phyloP scores from a whole-genome alignment of 2,329 filamentous ascomycete species.

The Coniochaeta sp. region DNA sequence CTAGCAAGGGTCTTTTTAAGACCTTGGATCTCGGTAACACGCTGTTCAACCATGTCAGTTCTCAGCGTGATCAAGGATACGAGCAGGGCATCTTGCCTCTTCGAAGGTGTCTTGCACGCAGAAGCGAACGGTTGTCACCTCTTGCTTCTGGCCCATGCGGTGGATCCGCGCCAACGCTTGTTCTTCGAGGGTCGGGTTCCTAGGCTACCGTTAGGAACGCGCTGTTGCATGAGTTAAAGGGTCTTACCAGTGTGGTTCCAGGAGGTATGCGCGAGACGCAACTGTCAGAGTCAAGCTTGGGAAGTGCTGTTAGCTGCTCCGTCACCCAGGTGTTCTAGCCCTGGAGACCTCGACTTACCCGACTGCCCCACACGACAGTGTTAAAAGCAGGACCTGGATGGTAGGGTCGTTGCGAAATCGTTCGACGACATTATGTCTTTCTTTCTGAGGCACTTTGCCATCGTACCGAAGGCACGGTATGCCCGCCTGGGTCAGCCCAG shows the following conservation, averaged over 20 bases:
- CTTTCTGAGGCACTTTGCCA: slow-evolving; percentile 33
- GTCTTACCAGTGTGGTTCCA: slow-evolving; percentile 40
- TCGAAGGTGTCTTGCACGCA: slow-evolving; percentile 19
- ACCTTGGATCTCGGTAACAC: not conserved
- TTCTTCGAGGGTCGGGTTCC: slow-evolving; percentile 23
- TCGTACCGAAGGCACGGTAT: slow-evolving; percentile 37
- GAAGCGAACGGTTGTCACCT: slow-evolving; percentile 20
- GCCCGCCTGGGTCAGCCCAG: slow-evolving; percentile 23
- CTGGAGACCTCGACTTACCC: slow-evolving; percentile 26
- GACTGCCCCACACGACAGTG: slow-evolving; percentile 43
- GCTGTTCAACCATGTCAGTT: not conserved
- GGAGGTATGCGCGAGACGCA: slow-evolving; percentile 37
- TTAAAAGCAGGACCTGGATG: slow-evolving; percentile 37
- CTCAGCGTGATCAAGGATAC: not conserved
- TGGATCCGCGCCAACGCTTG: slow-evolving; percentile 21
- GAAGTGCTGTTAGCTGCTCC: not conserved
- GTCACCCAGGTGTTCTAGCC: not conserved
- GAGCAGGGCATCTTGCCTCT: slow-evolving; percentile 11
- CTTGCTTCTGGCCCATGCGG: slow-evolving; percentile 16
- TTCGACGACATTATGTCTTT: slow-evolving; percentile 31
- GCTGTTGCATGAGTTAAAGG: not conserved
- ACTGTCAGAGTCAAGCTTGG: slow-evolving; percentile 37
- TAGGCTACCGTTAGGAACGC: not conserved
- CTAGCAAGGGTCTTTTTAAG: not conserved
- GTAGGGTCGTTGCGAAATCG: slow-evolving; percentile 28